Conservation (phyloP, 257 asterid species). For the Solanum arcanum region DNA sequence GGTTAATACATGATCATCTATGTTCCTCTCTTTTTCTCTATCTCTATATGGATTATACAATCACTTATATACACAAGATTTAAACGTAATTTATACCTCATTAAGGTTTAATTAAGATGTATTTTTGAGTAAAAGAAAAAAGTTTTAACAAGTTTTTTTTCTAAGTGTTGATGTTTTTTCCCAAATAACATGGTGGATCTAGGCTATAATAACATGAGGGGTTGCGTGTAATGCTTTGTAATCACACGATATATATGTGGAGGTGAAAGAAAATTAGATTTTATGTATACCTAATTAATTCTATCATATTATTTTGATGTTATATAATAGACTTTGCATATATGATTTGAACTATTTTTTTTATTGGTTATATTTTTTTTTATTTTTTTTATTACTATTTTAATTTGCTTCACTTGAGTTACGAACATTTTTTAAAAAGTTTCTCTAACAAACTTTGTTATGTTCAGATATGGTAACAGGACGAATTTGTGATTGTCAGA, state of each 20-base stretch:
- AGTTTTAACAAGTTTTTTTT: background rate
- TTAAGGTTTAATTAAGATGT: background rate
- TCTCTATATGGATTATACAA: background rate
- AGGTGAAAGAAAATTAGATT: background rate
- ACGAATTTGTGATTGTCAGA: background rate
- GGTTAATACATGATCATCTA: background rate
- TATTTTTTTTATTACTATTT: background rate
- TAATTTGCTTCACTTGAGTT: background rate
- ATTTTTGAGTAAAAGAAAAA: background rate
- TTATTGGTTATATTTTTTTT: too few species aligned
- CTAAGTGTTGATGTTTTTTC: background rate
- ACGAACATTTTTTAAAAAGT: rapidly evolving
- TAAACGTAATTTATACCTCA: background rate
- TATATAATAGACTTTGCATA: too few species aligned
- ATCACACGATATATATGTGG: background rate
- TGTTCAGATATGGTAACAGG: background rate
- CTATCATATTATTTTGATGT: background rate
- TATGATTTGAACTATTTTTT: too few species aligned
- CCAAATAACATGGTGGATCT: background rate
- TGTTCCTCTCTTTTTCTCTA: background rate
- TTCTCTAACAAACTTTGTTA: background rate
- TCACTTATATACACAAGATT: background rate
- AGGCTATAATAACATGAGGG: background rate
- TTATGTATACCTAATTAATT: background rate
- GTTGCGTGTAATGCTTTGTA: background rate